Conservation (phyloP, 2,329 filamentous ascomycete genomes). For the Rachicladosporium sp. region DNA sequence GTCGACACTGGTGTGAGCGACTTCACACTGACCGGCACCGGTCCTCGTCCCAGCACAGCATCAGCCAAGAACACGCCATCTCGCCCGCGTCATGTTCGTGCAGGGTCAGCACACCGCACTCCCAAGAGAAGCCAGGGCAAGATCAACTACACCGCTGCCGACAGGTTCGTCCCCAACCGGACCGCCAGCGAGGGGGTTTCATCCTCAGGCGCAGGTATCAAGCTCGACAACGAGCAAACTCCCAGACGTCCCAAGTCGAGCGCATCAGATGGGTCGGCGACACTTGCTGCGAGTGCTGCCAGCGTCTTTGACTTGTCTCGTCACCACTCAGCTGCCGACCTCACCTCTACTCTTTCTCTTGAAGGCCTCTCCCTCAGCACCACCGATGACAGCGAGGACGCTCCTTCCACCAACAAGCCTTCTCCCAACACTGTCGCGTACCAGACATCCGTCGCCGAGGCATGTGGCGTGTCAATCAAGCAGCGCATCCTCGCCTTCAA, state of each 20-base stretch:
- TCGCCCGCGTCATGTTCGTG: constrained; percentile 30
- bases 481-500: constrained; percentile 97
- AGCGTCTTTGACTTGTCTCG: constrained; percentile 52
- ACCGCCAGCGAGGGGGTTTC: constrained; percentile 77
- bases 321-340: constrained; percentile 52
- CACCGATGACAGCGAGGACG: constrained; percentile 57
- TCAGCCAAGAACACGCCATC: constrained; percentile 33
- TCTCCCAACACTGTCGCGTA: constrained; percentile 84
- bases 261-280: constrained; percentile 56
- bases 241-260: constrained; percentile 51
- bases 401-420: constrained; percentile 51
- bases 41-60: constrained; percentile 30
- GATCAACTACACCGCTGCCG: constrained; percentile 44
- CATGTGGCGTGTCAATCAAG: constrained; percentile 85
- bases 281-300: constrained; percentile 59
- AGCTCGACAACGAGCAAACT: constrained; percentile 67
- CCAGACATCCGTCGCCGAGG: constrained; percentile 78
- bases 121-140: constrained; percentile 54
- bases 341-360: constrained; percentile 51
- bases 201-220: constrained; percentile 57
- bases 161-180: constrained; percentile 94
- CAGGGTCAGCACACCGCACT: constrained; percentile 23
- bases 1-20: constrained; percentile 88
- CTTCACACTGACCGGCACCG: constrained; percentile 79
- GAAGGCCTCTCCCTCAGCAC: constrained; percentile 66